Base-by-base conservation (phyloP, 2,329 filamentous ascomycete genomes). In the Diaporthe aspalathi region DNA sequence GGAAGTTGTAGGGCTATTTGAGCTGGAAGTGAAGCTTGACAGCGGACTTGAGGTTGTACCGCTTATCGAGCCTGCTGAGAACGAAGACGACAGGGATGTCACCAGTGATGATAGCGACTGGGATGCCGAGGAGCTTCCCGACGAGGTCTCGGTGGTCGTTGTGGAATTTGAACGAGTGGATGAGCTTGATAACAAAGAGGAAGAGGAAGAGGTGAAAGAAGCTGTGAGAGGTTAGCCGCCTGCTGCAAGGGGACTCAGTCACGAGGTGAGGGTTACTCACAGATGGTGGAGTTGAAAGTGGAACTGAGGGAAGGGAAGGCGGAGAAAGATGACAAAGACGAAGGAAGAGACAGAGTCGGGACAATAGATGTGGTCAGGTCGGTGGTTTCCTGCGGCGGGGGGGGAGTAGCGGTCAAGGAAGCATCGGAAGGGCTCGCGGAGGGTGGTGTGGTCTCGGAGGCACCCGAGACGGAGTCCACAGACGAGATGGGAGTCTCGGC, bases 41-140 rank as follows among this genome's bases (percentile, higher is more conserved):
- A 63, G 17, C 40, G 43, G 8, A 20, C 35, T 66, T n/a, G 71
- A 65, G n/a, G 63, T 35, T 12, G 70, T 60, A 16, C 52, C 69
- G 24, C 63, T 56, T 38, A 40, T 69, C 57, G 69, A 68, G 43
- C 40, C 70, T 35, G 68, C 66, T 17, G 57, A 68, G 5, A 40
- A 66, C 14, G 67, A 71, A 35, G 65, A 49, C 17, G 70, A 29
- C 82, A 75, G 83, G 81, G 49, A 82, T 17, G 71, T 47, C 56
- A 68, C n/a, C 57, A 73, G 53, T 22, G 67, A 60, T 5, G 68
- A 73, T 8, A 50, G 49, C n/a, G 68, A 66, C 54, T 32, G 57
- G 45, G 52, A 49, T 29, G 45, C 5, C 24, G 69, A 68, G 12
- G 68, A 68, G 47, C 56, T 71, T 45, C 53, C 67, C 43, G n/a